phyloP scores from a whole-genome alignment of 2,329 filamentous ascomycete genomes.

The Raffaelea deltoideospora region DNA sequence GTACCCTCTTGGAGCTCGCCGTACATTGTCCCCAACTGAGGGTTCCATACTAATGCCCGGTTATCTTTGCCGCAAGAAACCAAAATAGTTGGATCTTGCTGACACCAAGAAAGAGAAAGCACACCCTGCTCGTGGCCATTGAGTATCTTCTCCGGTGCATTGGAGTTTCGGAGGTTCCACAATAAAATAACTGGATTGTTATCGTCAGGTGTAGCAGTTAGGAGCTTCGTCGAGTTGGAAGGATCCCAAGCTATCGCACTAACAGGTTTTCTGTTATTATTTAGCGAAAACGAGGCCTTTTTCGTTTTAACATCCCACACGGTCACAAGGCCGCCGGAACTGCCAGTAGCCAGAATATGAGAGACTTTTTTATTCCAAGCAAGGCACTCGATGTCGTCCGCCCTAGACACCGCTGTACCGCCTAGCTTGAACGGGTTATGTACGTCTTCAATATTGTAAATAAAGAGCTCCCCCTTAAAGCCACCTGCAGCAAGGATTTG shows the following conservation, averaged over 20 bases:
- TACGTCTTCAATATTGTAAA: slow-evolving; percentile 87
- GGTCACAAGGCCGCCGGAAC: slow-evolving; percentile 85
- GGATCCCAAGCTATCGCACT: slow-evolving; percentile 97
- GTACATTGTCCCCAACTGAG: slow-evolving; percentile 71
- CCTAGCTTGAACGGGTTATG: slow-evolving; percentile 79
- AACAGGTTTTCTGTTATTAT: slow-evolving; percentile 87
- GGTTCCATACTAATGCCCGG: slow-evolving; percentile 89
- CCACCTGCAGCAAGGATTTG: slow-evolving; percentile 88
- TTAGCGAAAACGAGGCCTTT: slow-evolving; percentile 90
- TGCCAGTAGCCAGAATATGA: slow-evolving; percentile 90
- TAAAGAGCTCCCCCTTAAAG: slow-evolving; percentile 87
- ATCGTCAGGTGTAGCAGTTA: slow-evolving; percentile 85
- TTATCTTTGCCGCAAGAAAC: slow-evolving; percentile 96
- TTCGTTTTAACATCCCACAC: slow-evolving; percentile 98
- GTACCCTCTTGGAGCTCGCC: slow-evolving; percentile 94
- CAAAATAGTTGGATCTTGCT: slow-evolving; percentile 74
- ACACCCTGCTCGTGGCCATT: slow-evolving; percentile 91
- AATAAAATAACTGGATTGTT: slow-evolving; percentile 75
- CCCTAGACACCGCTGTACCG: slow-evolving; percentile 62
- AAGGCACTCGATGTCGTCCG: slow-evolving; percentile 88
- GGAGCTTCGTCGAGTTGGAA: slow-evolving; percentile 81
- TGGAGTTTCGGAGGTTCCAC: slow-evolving; percentile 93
- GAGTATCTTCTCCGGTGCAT: slow-evolving; percentile 77
- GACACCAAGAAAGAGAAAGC: slow-evolving; percentile 87
- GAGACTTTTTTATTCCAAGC: slow-evolving; percentile 98